Base-by-base conservation (phyloP, 164 flowering plant species). In the Magnolia sinica region DNA sequence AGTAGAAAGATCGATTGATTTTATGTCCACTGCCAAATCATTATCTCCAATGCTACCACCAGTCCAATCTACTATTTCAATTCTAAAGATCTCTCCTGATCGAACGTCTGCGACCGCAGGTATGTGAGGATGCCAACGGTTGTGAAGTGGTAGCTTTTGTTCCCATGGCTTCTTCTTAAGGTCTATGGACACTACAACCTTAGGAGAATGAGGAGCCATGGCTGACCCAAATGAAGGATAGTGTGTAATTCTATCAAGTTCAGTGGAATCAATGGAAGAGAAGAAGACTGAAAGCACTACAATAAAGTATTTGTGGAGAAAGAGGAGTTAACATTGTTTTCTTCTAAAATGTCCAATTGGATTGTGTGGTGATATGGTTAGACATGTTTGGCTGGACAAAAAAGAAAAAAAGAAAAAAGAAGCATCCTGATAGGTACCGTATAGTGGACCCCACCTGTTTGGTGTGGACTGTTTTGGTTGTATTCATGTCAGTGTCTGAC, bases 41-140 rank as follows among this genome's bases (percentile, higher is more conserved):
- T 91, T 83, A 70, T 95, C 91, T 68, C 75, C 81, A 10, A 92
- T 78, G 4, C 24, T 79, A 74, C 95, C 97, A 45, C 92, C 96
- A 23, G 95, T 91, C 95, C 92, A 91, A 75, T 95, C 97, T 37
- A 91, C 81, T 95, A 89, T 91, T 84, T 92, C 97, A 64, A 91
- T 80, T 78, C 94, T 85, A 81, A 92, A 86, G 52, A 94, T 0
- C 74, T 92, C 89, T 14, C 88, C 88, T 1, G 78, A 81, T 31
- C 76, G 83, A 68, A 90, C 96, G 70, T 89, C 90, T 0, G 90
- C 89, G 55, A 92, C 95, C 1, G 91, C 77, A 0, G 95, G 96
- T 50, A 91, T 89, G 10, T 85, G 49, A 4, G 97, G 99, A 82
- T 94, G 96, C 96, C 97, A 94, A n/a, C 99, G 89, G 83, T 95